phyloP scores from a whole-genome alignment of 2,329 filamentous ascomycete genomes.

The Didymella pinodella region DNA sequence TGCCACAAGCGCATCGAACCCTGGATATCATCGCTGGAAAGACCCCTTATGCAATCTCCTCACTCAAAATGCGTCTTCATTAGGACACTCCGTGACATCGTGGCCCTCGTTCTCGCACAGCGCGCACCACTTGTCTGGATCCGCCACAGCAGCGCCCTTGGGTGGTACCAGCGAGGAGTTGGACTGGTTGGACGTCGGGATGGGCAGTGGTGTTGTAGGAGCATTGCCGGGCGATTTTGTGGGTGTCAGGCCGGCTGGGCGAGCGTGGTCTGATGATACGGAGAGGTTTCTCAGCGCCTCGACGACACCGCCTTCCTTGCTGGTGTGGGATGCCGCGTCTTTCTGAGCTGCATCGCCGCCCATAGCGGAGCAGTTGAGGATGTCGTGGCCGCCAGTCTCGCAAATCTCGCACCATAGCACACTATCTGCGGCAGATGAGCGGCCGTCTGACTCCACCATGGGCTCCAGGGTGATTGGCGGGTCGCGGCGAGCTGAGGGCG shows the following conservation, averaged over 20 bases:
- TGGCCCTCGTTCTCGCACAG: slow-evolving; percentile 96
- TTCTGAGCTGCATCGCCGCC: slow-evolving; percentile 60
- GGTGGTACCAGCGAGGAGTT: slow-evolving; percentile 44
- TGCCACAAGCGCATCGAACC: slow-evolving; percentile 4
- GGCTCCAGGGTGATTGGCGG: slow-evolving; percentile 65
- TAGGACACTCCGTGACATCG: slow-evolving; percentile 92
- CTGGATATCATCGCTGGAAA: slow-evolving; percentile 20
- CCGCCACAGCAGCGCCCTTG: slow-evolving; percentile 53
- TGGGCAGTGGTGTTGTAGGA: slow-evolving; percentile 47
- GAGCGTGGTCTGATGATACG: slow-evolving; percentile 41
- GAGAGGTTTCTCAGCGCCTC: slow-evolving; percentile 46
- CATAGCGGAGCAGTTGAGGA: slow-evolving; percentile 92
- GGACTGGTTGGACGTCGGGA: slow-evolving; percentile 41
- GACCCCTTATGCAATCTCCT: not conserved
- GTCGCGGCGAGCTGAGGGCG: slow-evolving; percentile 39
- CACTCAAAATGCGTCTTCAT: slow-evolving; percentile 74
- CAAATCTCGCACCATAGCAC: slow-evolving; percentile 93
- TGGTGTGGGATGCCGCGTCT: slow-evolving; percentile 29
- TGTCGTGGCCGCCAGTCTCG: slow-evolving; percentile 89
- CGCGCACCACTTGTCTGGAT: slow-evolving; percentile 94
- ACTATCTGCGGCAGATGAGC: slow-evolving; percentile 69
- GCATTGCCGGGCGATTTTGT: slow-evolving; percentile 48
- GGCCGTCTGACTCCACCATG: slow-evolving; percentile 73
- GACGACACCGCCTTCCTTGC: slow-evolving; percentile 44
- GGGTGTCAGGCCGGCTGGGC: slow-evolving; percentile 41